Percentiles rank a stretch among this genome's conserved stretches.
Evolutionary conservation across 768 basidiomycete species (phyloP).

Genomic region (Russula olivacea): DNA sequence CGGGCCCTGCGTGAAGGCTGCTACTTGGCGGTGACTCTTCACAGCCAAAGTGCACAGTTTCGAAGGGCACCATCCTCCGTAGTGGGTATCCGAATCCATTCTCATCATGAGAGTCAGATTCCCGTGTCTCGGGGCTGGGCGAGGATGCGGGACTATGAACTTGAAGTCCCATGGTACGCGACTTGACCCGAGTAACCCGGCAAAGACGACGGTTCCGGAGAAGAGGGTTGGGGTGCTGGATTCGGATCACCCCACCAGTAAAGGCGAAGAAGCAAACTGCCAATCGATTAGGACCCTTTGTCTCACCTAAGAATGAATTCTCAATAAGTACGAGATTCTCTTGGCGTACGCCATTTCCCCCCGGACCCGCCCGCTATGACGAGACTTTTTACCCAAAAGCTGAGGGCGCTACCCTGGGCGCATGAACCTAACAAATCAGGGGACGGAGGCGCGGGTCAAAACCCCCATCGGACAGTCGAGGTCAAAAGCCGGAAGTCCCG

Average conservation of each 20-base stretch:
- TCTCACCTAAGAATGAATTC: neutral
- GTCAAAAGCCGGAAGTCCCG: too few species aligned
- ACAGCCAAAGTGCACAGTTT: neutral
- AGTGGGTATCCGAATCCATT: conserved; percentile 20
- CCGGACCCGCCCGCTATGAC: neutral
- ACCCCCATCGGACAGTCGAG: too few species aligned
- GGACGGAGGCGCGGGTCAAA: too few species aligned
- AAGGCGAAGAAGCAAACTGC: neutral
- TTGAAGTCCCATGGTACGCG: neutral
- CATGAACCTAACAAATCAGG: neutral
- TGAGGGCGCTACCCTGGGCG: neutral
- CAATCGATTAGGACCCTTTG: neutral
- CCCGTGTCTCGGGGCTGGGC: neutral
- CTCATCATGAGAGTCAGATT: conserved; percentile 2
- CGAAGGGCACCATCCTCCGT: conserved; percentile 21
- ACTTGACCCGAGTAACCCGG: neutral
- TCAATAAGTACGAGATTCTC: neutral
- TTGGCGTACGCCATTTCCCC: conserved; percentile 1
- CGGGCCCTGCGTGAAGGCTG: neutral
- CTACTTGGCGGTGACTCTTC: neutral
- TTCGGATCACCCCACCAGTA: neutral
- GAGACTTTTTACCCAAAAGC: neutral
- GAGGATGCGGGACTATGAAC: neutral
- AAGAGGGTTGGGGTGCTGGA: neutral
- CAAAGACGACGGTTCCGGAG: neutral